These are phyloP conservation scores for Fusarium sp. DNA, from an alignment of 2,329 filamentous ascomycete species.

Conservation along the genomic window DNA sequence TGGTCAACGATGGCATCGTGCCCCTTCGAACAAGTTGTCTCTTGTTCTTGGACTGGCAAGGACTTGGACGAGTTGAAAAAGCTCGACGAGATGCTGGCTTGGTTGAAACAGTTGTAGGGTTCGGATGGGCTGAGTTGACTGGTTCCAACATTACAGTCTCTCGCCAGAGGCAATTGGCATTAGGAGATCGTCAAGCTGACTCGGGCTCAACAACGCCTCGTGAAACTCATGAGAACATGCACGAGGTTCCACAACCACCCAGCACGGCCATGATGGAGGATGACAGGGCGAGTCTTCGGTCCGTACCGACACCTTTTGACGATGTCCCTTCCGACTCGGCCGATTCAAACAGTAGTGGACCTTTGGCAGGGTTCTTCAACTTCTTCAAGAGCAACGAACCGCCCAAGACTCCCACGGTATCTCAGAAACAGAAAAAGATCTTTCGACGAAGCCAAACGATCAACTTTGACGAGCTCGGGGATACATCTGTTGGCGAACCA, in stretches of 20 bases:
- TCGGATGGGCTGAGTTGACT: slow-evolving; percentile 94
- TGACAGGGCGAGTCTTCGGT: slow-evolving; percentile 67
- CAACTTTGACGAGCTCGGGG: slow-evolving; percentile 27
- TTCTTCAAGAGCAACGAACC: slow-evolving; percentile 74
- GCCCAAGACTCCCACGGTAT: slow-evolving; percentile 59
- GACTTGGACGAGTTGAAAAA: slow-evolving; percentile 92
- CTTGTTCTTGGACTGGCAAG: slow-evolving; percentile 97
- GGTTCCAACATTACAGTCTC: slow-evolving; percentile 67
- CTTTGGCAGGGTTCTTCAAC: slow-evolving; percentile 74
- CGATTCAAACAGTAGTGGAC: slow-evolving; percentile 53
- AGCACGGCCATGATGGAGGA: slow-evolving; percentile 75
- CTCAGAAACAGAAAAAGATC: slow-evolving; percentile 73
- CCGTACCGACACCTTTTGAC: slow-evolving; percentile 50
- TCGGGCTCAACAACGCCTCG: slow-evolving; percentile 50
- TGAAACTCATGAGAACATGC: slow-evolving; percentile 50
- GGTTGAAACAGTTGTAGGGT: slow-evolving; percentile 91
- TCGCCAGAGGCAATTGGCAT: slow-evolving; percentile 55
- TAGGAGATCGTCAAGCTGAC: slow-evolving; percentile 46
- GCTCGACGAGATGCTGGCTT: slow-evolving; percentile 90
- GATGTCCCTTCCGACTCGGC: slow-evolving; percentile 42
- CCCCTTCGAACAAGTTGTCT: slow-evolving; percentile 94
- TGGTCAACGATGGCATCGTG: slow-evolving; percentile 97
- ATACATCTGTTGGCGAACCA: slow-evolving; percentile 7
- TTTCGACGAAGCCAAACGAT: slow-evolving; percentile 84
- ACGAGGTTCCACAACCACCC: slow-evolving; percentile 77